These are phyloP conservation scores for Leishmania gerbilli DNA, from an alignment of 208 protist species.

Conservation along the genomic window DNA sequence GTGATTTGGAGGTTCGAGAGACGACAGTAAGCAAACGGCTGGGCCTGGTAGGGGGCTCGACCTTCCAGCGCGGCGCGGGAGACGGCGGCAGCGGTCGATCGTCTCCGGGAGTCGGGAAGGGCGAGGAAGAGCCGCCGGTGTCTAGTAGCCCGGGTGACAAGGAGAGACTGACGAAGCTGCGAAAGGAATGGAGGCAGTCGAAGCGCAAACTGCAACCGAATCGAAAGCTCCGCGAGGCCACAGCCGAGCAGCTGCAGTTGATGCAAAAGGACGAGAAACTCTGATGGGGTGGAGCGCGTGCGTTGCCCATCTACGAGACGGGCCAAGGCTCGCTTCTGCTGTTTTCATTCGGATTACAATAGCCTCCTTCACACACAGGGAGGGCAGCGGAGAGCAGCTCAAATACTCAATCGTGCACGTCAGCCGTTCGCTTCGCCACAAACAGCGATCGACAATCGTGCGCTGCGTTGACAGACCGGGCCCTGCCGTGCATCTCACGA, in stretches of 20 bases:
- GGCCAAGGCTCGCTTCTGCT: background rate
- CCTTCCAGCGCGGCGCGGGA: constrained; percentile 1
- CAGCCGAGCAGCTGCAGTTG: constrained; percentile 23
- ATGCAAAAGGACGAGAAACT: constrained; percentile 14
- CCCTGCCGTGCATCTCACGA: background rate
- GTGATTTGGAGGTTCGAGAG: constrained; percentile 87
- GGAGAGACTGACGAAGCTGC: constrained; percentile 35
- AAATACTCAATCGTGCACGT: background rate
- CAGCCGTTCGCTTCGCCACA: background rate
- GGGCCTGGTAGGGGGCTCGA: background rate
- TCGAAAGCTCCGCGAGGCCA: constrained; percentile 31
- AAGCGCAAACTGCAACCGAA: constrained; percentile 34
- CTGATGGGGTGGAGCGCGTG: background rate
- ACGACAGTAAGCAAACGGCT: constrained; percentile 38
- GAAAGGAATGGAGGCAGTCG: constrained; percentile 34
- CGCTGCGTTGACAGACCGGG: background rate
- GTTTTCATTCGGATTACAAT: background rate
- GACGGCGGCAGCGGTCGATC: constrained; percentile 3
- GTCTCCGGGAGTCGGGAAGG: background rate
- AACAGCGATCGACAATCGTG: background rate
- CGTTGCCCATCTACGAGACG: background rate
- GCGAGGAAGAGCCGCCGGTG: background rate
- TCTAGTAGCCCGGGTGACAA: constrained; percentile 1
- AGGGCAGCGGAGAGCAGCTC: background rate
- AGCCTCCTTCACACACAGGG: background rate